Conservation (phyloP, 331 rosid species). For the Dryas integrifolia region DNA sequence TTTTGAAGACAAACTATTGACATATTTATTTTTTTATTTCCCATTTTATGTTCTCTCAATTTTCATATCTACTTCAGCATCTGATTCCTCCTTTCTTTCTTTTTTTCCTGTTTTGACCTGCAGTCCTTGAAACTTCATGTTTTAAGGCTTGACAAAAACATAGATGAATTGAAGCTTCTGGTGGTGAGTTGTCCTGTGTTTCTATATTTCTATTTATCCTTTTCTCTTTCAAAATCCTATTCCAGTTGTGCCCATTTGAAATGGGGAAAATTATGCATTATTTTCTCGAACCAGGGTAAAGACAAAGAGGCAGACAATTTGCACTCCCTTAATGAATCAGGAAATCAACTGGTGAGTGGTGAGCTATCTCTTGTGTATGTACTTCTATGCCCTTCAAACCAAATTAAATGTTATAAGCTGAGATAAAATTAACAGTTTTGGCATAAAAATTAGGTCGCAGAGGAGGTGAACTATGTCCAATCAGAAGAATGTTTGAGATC, state of each 20-base stretch:
- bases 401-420: not conserved
- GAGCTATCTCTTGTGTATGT: conserved; percentile 33
- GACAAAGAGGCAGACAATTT: conserved; percentile 42
- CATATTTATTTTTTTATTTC: conserved; percentile 5
- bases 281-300: conserved; percentile 42
- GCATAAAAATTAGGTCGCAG: conserved; percentile 37
- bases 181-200: conserved; percentile 54
- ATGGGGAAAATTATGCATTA: conserved; percentile 11
- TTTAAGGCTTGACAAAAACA: conserved; percentile 59
- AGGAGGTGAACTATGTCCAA: conserved; percentile 18
- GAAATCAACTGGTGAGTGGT: conserved; percentile 54
- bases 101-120: conserved; percentile 35
- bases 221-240: conserved; percentile 15
- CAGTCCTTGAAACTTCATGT: conserved; percentile 97
- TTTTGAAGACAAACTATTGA: not conserved
- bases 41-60: not conserved
- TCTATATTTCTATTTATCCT: conserved; percentile 3
- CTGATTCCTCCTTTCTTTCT: conserved; percentile 20
- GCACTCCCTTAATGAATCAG: conserved; percentile 33
- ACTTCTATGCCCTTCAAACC: not conserved
- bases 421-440: conserved; percentile 24
- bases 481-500: conserved; percentile 32
- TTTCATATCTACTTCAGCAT: conserved; percentile 16
- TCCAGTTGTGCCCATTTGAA: conserved; percentile 21
- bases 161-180: conserved; percentile 62